Evolutionary conservation across 257 asterid genomes (phyloP).

Genomic region (Echites panduratus): DNA sequence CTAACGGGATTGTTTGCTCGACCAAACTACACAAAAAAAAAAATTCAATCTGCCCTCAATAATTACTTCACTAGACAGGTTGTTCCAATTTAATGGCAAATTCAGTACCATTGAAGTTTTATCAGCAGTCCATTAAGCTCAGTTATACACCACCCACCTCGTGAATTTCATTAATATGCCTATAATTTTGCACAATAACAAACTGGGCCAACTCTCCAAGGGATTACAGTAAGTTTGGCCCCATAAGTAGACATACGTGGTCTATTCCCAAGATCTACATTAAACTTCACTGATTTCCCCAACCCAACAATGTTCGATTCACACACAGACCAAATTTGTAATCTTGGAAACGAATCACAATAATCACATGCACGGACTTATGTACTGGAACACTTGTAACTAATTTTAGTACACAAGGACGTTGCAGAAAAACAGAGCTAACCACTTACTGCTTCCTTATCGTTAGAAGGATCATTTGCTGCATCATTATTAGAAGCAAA

Average conservation of each 20-base stretch:
- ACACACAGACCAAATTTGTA: slow-evolving; percentile 11
- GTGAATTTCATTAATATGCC: slow-evolving; percentile 22
- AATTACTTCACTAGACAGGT: not conserved
- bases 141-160: slow-evolving; percentile 14
- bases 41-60: slow-evolving; percentile 5
- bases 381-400: slow-evolving; percentile 23
- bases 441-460: slow-evolving; percentile 9
- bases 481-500: not conserved
- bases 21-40: slow-evolving; percentile 38
- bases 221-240: slow-evolving; percentile 9
- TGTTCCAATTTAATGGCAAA: too few relatives aligned
- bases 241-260: slow-evolving; percentile 13
- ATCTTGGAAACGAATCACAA: slow-evolving; percentile 12
- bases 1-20: slow-evolving; percentile 40
- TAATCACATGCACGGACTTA: slow-evolving; percentile 12
- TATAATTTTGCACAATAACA: slow-evolving; percentile 17
- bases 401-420: slow-evolving; percentile 12
- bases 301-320: slow-evolving; percentile 15
- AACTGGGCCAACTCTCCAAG: slow-evolving; percentile 26
- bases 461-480: slow-evolving; percentile 25
- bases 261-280: slow-evolving; percentile 16
- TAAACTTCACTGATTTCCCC: slow-evolving; percentile 3
- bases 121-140: not conserved
- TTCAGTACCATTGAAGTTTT: not conserved
- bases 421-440: slow-evolving; percentile 4